Base-by-base conservation (phyloP, 345 rosid species). In the Linum trigynum region DNA sequence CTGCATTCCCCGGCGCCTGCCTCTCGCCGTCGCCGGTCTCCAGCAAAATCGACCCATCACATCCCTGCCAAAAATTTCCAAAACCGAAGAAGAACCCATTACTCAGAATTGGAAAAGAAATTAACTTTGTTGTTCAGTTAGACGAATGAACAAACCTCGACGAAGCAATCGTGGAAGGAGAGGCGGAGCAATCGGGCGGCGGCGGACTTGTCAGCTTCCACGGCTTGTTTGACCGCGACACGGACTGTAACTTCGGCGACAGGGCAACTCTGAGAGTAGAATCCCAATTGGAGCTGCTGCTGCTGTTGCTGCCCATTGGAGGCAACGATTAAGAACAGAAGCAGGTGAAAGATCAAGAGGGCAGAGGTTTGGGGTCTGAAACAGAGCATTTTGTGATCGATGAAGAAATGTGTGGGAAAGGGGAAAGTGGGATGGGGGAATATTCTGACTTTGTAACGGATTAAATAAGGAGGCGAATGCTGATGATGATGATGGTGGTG, bases 111-210 rank as follows among this genome's bases (percentile, higher is more conserved):
- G 55, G 9, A 51, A 39, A 1, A 56, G 15, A 43, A 5, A 39
- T 2, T 7, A 45, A 2, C 9, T 7, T 7, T 5, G 7, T 7
- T 7, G 51, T 45, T 45, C 8, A 45, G 11, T 48, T 10, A 15
- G 32, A 23, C 32, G 32, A 23, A 23, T 23, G 32, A 38, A 32
- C 3, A 3, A 51, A 86, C 95, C 88, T 88, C 78, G 3, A 86
- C 90, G 63, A 91, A 91, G 82, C 96, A 91, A 67, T 88, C 94
- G n/a, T 85, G 97, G 74, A 91, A 91, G 66, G 85, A 88, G 67
- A 85, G 94, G 36, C 96, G 77, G 50, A 91, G 88, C 80, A 89
- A 73, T 55, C 81, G 55, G 4, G 96, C 79, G 35, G 86, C 83
- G 56, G 61, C 66, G 63, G 74, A 83, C 61, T 76, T 75, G 74